Percentiles rank a stretch among this genome's conserved stretches.
Evolutionary conservation across 2,329 filamentous ascomycete genomes (phyloP).

Genomic region (Dactylellina haptotyla): DNA sequence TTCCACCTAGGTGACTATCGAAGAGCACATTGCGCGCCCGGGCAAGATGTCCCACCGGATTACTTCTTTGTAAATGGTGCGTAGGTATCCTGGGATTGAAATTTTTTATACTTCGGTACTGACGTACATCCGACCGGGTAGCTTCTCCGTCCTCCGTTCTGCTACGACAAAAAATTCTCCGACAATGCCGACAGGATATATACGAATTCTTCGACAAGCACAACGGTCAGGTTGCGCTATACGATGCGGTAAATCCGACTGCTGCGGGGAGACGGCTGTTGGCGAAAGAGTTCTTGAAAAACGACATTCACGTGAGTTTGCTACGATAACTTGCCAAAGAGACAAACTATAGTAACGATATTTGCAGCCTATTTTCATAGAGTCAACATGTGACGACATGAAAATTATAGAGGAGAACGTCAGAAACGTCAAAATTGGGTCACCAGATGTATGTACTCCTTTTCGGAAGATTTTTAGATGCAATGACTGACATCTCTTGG

Average conservation of each 20-base stretch:
- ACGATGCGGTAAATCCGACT: slow-evolving; percentile 95
- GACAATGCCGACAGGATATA: slow-evolving; percentile 96
- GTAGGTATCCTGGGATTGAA: neutral
- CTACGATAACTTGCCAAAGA: neutral
- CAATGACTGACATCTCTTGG: slow-evolving; percentile 4
- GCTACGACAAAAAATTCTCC: slow-evolving; percentile 93
- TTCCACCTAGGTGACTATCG: slow-evolving; percentile 98
- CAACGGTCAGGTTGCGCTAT: slow-evolving; percentile 97
- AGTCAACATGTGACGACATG: slow-evolving; percentile 93
- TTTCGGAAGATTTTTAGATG: neutral
- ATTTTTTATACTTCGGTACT: slow-evolving; percentile 14
- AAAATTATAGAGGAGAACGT: slow-evolving; percentile 96
- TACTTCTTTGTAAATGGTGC: slow-evolving; percentile 92
- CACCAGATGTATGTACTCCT: slow-evolving; percentile 77
- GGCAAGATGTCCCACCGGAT: slow-evolving; percentile 87
- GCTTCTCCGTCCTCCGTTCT: slow-evolving; percentile 90
- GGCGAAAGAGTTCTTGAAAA: slow-evolving; percentile 96
- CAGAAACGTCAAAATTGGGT: slow-evolving; percentile 95
- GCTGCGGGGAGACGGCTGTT: slow-evolving; percentile 82
- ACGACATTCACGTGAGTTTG: slow-evolving; percentile 80
- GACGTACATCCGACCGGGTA: slow-evolving; percentile 55
- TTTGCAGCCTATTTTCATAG: slow-evolving; percentile 89
- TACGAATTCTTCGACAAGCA: slow-evolving; percentile 96
- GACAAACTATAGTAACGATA: neutral
- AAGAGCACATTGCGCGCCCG: slow-evolving; percentile 84